These are phyloP conservation scores for Arthonia radiata DNA, from an alignment of 495 filamentous ascomycete genomes.

Conservation along the genomic window DNA sequence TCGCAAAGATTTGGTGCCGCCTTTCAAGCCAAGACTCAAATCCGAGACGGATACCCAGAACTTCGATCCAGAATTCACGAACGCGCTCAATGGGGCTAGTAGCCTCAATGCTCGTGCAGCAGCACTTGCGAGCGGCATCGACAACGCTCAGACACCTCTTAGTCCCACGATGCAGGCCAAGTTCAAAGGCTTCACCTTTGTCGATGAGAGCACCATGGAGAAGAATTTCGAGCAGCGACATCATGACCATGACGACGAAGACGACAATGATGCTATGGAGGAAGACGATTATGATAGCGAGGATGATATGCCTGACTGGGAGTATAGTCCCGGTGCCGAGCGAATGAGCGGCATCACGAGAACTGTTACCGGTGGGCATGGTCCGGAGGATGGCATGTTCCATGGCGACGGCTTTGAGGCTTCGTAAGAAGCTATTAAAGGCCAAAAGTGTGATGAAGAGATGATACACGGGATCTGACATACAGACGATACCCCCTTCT, in stretches of 20 bases:
- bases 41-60: constrained; percentile 89
- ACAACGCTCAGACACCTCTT: constrained; percentile 62
- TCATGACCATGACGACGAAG: too few species aligned
- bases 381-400: too few species aligned
- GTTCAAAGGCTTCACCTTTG: constrained; percentile 95
- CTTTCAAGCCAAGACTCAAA: constrained; percentile 93
- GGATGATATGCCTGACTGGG: too few species aligned
- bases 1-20: constrained; percentile 82
- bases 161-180: constrained; percentile 92
- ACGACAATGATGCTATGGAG: constrained; percentile 36
- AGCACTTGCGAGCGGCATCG: constrained; percentile 43
- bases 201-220: constrained; percentile 88
- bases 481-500: too few species aligned
- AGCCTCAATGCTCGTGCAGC: constrained; percentile 76
- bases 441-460: too few species aligned
- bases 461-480: too few species aligned
- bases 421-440: too few species aligned
- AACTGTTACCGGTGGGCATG: too few species aligned
- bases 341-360: too few species aligned
- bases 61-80: constrained; percentile 97
- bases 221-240: constrained; percentile 44
- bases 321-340: too few species aligned
- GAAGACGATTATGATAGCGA: constrained; percentile 31
- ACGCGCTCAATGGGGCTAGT: constrained; percentile 47
- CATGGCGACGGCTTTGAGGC: too few species aligned